Evolutionary conservation across 352 stramenopile genomes (phyloP), one percentile per base, ranked within the genome.

Genomic region (Pythium dissimile): DNA sequence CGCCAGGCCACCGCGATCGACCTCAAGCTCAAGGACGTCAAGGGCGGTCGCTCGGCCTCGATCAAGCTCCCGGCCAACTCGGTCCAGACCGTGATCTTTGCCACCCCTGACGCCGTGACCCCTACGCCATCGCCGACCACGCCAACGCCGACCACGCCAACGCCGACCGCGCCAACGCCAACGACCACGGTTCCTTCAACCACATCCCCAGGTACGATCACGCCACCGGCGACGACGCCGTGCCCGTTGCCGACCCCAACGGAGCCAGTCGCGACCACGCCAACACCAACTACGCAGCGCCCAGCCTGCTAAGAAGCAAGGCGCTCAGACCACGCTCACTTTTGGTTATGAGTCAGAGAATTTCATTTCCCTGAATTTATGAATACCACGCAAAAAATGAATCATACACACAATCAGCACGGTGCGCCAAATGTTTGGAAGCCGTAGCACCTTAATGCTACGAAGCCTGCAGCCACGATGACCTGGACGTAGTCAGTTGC

Each of bases 111-210:
- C 31, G 31, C 31, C 31, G 8, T 13, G 80, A 44, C 10, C 71
- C 62, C 18, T 79, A 61, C 11, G 56, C 67, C 5, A 84, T 43
- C 4, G 67, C 69, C 15, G 67, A 85, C 50, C 10, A 71, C 56
- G 51, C 73, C 31, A 37, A 15, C 15, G 31, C 9, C 31, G 31
- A 37, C 31, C 31, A 37, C 31, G 10, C 31, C 31, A n/a, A 41
- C n/a, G n/a, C n/a, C n/a, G n/a, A n/a, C n/a, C n/a, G n/a, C n/a
- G n/a, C n/a, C n/a, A n/a, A n/a, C n/a, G n/a, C n/a, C n/a, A n/a
- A n/a, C 34, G 5, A 16, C 12, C 34, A 37, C 31, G 9, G 1
- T 27, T 6, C 39, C 39, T 26, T 13, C 39, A 10, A 13, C 21
- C 1, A 28, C 39, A 13, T 26, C 39, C 16, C 39, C 39, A 27